Percentiles rank a stretch among this genome's conserved stretches.
phyloP scores from a whole-genome alignment of 2,329 filamentous ascomycete species.

The Neopestalotiopsis sp. region DNA sequence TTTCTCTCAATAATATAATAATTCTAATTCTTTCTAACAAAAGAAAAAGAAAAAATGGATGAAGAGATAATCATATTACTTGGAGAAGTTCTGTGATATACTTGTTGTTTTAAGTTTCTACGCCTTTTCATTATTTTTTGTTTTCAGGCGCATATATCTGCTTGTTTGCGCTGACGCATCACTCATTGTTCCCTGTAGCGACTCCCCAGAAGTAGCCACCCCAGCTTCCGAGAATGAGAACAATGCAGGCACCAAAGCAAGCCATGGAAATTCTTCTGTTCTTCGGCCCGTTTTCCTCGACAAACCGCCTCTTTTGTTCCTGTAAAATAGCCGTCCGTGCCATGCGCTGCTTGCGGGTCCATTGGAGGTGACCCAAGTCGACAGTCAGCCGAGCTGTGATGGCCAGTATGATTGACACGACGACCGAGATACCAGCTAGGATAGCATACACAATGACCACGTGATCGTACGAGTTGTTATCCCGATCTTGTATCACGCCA shows the following conservation, averaged over 20 bases:
- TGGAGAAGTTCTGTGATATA: too few species aligned
- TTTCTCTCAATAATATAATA: too few species aligned
- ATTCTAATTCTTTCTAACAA: too few species aligned
- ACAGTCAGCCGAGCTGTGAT: slow-evolving; percentile 41
- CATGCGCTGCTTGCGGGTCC: slow-evolving; percentile 60
- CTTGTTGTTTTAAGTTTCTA: too few species aligned
- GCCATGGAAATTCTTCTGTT: slow-evolving; percentile 47
- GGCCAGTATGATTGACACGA: slow-evolving; percentile 48
- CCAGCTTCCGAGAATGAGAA: slow-evolving; percentile 58
- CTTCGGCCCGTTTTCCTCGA: slow-evolving; percentile 38
- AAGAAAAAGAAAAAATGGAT: too few species aligned
- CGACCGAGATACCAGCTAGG: slow-evolving; percentile 53
- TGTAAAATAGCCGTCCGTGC: slow-evolving; percentile 48
- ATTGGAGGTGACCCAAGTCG: slow-evolving; percentile 57
- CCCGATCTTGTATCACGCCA: slow-evolving; percentile 62
- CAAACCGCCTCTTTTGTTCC: slow-evolving; percentile 45
- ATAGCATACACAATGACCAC: slow-evolving; percentile 62
- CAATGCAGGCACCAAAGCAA: slow-evolving; percentile 48
- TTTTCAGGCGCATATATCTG: too few species aligned
- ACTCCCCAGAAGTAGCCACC: slow-evolving; percentile 65
- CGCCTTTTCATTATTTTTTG: too few species aligned
- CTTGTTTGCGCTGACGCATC: not conserved
- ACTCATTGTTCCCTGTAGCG: slow-evolving; percentile 45
- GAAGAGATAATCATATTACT: too few species aligned
- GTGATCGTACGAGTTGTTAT: slow-evolving; percentile 59